These are phyloP conservation scores for Cordyceps pruinosa DNA, from an alignment of 2,329 filamentous ascomycete genomes.

Conservation along the genomic window DNA sequence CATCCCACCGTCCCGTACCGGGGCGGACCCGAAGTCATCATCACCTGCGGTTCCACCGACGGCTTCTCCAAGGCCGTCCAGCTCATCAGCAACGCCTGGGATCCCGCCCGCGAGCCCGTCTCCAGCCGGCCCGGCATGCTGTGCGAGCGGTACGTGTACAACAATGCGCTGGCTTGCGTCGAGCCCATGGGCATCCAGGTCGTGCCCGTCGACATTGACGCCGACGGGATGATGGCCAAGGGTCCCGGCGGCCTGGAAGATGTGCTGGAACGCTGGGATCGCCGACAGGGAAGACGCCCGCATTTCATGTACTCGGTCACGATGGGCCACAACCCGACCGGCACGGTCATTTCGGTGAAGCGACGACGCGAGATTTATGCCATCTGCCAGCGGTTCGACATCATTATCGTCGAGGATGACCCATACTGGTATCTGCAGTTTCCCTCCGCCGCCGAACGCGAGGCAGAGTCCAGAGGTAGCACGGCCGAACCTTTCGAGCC, in stretches of 20 bases:
- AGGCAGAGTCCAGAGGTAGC: constrained; percentile 42
- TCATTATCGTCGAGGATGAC: constrained; percentile 89
- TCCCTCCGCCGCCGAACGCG: constrained; percentile 55
- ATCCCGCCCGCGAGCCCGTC: constrained; percentile 57
- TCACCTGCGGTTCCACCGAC: constrained; percentile 80
- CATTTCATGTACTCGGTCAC: constrained; percentile 87
- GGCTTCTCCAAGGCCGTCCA: constrained; percentile 74
- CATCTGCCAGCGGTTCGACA: constrained; percentile 74
- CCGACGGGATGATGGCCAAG: constrained; percentile 67
- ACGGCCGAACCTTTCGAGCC: constrained; percentile 23
- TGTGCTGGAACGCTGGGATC: constrained; percentile 78
- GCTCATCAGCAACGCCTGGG: constrained; percentile 71
- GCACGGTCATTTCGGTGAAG: constrained; percentile 63
- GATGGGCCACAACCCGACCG: constrained; percentile 80
- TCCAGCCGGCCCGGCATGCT: constrained; percentile 69
- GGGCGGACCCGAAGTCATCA: constrained; percentile 66
- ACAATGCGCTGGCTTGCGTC: constrained; percentile 64
- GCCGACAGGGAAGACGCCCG: constrained; percentile 63
- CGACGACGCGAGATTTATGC: constrained; percentile 74
- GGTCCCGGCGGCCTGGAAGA: constrained; percentile 70
- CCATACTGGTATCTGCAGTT: constrained; percentile 95
- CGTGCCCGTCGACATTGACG: constrained; percentile 68
- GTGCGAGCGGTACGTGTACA: constrained; percentile 74
- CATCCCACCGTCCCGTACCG: constrained; percentile 77
- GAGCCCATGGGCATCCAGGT: constrained; percentile 64